Percentiles rank a stretch among this genome's conserved stretches.
Evolutionary conservation across 2,329 filamentous ascomycete genomes (phyloP).

Genomic region (Arthrocladium fulminans): DNA sequence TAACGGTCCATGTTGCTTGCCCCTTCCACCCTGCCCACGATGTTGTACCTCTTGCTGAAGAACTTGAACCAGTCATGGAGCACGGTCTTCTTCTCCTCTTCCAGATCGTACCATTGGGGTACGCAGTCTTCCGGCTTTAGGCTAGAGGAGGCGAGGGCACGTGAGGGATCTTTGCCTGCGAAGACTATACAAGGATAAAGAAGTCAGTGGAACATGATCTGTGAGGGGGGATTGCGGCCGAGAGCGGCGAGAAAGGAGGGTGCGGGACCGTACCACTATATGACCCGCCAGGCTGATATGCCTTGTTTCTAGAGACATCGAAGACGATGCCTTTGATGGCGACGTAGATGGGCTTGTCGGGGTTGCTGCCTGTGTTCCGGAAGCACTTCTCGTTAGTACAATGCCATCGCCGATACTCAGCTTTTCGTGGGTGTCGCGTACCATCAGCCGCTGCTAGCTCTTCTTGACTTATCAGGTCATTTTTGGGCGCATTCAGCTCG

Average conservation of each 20-base stretch:
- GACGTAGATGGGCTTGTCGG: conserved; percentile 47
- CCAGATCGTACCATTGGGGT: conserved; percentile 73
- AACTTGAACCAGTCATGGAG: conserved; percentile 92
- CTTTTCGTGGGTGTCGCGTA: too few relatives aligned
- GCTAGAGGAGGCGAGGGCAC: conserved; percentile 77
- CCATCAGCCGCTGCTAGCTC: conserved; percentile 76
- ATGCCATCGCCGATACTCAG: neutral
- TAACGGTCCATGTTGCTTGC: conserved; percentile 15
- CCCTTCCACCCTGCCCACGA: conserved; percentile 40
- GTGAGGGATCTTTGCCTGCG: conserved; percentile 90
- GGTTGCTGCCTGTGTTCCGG: conserved; percentile 29
- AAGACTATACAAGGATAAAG: conserved; percentile 64
- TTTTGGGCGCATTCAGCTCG: conserved; percentile 71
- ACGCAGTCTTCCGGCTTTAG: conserved; percentile 74
- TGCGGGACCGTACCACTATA: conserved; percentile 62
- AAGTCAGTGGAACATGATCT: neutral
- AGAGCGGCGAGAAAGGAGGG: neutral
- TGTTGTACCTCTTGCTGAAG: conserved; percentile 93
- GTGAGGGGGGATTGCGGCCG: neutral
- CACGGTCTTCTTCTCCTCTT: conserved; percentile 74
- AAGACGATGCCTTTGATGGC: conserved; percentile 83
- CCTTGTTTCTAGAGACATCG: conserved; percentile 82
- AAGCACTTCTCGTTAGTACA: conserved; percentile 5
- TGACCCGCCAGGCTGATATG: conserved; percentile 71
- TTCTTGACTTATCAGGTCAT: conserved; percentile 73